Conservation (phyloP, 2,329 filamentous ascomycete species). For the Aspergillus thermomutatus region DNA sequence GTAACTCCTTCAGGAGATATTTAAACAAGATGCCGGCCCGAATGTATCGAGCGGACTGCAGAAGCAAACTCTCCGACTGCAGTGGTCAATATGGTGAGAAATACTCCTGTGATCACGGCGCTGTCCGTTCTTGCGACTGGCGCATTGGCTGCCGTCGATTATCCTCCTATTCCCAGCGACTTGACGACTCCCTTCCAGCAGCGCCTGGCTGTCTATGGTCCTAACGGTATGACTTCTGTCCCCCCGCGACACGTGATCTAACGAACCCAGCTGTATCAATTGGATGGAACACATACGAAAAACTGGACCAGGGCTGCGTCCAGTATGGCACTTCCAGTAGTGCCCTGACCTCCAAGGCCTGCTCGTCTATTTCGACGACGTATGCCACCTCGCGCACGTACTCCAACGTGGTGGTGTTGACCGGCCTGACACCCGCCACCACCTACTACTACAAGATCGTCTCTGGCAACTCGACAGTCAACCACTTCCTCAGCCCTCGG, state of each 20-base stretch:
- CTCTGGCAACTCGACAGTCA: constrained; percentile 54
- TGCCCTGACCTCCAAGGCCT: constrained; percentile 40
- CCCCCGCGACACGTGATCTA: neutral
- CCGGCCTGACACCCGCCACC: constrained; percentile 48
- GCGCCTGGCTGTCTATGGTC: constrained; percentile 50
- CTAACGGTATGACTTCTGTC: constrained; percentile 39
- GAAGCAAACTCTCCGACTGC: neutral
- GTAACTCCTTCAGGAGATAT: neutral
- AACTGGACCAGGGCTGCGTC: constrained; percentile 48
- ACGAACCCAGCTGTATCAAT: constrained; percentile 47
- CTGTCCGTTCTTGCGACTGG: constrained; percentile 25
- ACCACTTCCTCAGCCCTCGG: constrained; percentile 54
- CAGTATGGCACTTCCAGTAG: constrained; percentile 47
- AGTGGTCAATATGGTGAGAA: neutral
- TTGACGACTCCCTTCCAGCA: constrained; percentile 54
- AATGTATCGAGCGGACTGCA: neutral
- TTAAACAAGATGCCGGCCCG: neutral
- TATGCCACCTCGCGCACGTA: constrained; percentile 56
- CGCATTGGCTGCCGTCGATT: constrained; percentile 31
- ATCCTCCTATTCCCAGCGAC: constrained; percentile 48
- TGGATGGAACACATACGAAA: constrained; percentile 56
- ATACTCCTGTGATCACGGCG: constrained; percentile 12
- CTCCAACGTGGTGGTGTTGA: constrained; percentile 49
- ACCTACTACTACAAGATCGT: constrained; percentile 61
- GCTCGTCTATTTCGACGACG: constrained; percentile 48